Base-by-base conservation (phyloP, 352 stramenopile species). In the Globisporangium parvum region DNA sequence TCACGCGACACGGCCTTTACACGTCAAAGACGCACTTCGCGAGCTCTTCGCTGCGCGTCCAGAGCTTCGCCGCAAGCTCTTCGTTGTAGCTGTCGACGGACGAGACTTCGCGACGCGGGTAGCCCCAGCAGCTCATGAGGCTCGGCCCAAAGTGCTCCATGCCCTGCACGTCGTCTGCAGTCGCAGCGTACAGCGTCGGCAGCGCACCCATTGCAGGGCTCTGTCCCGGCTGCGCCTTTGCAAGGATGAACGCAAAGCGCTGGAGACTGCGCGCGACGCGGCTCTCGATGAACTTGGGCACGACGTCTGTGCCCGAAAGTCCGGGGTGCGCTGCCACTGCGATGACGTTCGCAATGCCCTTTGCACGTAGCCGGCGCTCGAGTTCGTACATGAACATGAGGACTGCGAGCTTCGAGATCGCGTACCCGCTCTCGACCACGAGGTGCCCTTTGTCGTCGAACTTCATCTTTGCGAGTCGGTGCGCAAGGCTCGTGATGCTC, bases 361-460 rank as follows among this genome's bases (percentile, higher is more conserved):
- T 47, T 12, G 51, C 77, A 6, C 57, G 42, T 11, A 87, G 37
- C 0, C 76, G 74, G 8, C 75, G 74, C 20, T 80, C 64, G 14
- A 89, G 57, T 48, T 89, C 79, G 56, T 70, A 82, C 26, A 68
- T 86, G 57, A 89, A 89, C 15, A 89, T 55, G 51, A 87, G 24
- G 42, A 80, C 83, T 10, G 66, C 59, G 47, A 89, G 62, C 60
- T 89, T 89, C 41, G 73, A 79, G 15, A 60, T 67, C 46, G 67
- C 61, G 52, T 89, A 89, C 53, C 74, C 75, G 50, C 28, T 53
- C 20, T 41, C 28, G 35, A 21, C 47, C 60, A 53, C 31, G 46
- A 51, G 33, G 53, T 24, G 18, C 26, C 49, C 50, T 18, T 21
- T 8, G 9, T 18, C 15, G 20, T 47, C 53, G 23, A 60, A 51